A percentile compares a stretch with the other conserved stretches of the same genome.
These are phyloP conservation scores for Basidiobolus heterosporus DNA, from an alignment of 371 early-diverging fungal species.

Conservation along the genomic window DNA sequence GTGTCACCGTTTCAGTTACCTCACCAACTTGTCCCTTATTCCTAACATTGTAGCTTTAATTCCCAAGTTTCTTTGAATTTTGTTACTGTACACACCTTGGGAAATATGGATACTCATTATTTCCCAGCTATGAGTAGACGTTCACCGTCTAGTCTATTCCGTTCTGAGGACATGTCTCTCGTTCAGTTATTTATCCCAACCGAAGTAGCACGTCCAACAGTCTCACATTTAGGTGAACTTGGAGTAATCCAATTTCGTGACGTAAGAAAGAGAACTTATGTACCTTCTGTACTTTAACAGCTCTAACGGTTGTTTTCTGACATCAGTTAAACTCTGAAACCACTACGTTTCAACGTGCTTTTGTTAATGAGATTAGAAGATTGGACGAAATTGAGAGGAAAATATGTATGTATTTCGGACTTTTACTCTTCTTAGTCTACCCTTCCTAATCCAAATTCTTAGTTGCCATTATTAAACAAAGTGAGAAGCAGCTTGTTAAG, in stretches of 20 bases:
- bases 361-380: slow-evolving; percentile 78
- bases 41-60: too few relatives aligned
- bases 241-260: slow-evolving; percentile 90
- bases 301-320: too few relatives aligned
- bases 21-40: too few relatives aligned
- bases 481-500: slow-evolving; percentile 60
- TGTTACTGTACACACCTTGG: too few relatives aligned
- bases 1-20: too few relatives aligned
- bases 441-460: neutral
- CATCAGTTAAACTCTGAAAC: slow-evolving; percentile 75
- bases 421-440: neutral
- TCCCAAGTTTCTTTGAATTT: too few relatives aligned
- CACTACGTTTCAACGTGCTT: slow-evolving; percentile 93
- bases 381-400: slow-evolving; percentile 88
- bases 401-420: slow-evolving; percentile 41
- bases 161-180: slow-evolving; percentile 93
- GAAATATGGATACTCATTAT: too few relatives aligned
- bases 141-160: slow-evolving; percentile 40
- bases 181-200: slow-evolving; percentile 89
- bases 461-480: slow-evolving; percentile 70
- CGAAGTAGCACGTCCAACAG: slow-evolving; percentile 83
- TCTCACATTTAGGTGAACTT: slow-evolving; percentile 86
- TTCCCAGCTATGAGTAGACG: too few relatives aligned
- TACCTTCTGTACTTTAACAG: too few relatives aligned
- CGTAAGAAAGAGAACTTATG: slow-evolving; percentile 20